Evolutionary conservation across 495 filamentous ascomycete species (phyloP).

Genomic region (Tuber umbilicatum): DNA sequence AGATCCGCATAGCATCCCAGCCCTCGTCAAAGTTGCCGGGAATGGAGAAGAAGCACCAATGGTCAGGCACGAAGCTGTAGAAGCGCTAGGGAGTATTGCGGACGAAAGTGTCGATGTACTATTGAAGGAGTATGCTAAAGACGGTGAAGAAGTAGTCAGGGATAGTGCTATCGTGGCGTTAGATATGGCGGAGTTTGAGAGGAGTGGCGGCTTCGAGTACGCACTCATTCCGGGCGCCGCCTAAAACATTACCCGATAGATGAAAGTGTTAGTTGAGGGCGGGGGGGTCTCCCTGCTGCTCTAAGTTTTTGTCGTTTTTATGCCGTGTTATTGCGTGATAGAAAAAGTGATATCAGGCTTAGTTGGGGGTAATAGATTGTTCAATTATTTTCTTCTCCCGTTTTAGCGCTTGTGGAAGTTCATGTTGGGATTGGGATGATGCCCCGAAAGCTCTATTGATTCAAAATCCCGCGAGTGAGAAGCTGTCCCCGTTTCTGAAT

Average conservation of each 20-base stretch:
- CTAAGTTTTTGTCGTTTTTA: not conserved
- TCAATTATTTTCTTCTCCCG: not conserved
- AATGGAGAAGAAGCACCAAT: conserved; percentile 78
- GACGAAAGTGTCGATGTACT: conserved; percentile 86
- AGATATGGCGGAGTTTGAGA: conserved; percentile 98
- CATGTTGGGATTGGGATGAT: not conserved
- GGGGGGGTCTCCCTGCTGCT: not conserved
- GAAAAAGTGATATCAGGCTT: not conserved
- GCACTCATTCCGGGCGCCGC: conserved; percentile 66
- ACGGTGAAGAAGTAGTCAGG: conserved; percentile 84
- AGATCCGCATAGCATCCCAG: conserved; percentile 92
- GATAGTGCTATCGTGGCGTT: conserved; percentile 92
- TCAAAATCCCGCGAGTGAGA: not conserved
- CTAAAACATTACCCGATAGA: not conserved
- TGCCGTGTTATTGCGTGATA: not conserved
- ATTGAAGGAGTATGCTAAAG: conserved; percentile 74
- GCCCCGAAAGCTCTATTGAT: not conserved
- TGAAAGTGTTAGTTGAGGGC: not conserved
- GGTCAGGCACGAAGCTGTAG: conserved; percentile 96
- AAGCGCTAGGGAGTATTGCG: conserved; percentile 92
- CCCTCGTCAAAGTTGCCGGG: conserved; percentile 69
- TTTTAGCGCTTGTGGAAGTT: not conserved
- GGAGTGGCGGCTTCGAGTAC: conserved; percentile 80
- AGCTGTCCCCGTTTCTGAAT: not conserved
- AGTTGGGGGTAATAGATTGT: not conserved